Base-by-base conservation (phyloP, 208 protist species). In the Leptomonas pyrrhocoris region DNA sequence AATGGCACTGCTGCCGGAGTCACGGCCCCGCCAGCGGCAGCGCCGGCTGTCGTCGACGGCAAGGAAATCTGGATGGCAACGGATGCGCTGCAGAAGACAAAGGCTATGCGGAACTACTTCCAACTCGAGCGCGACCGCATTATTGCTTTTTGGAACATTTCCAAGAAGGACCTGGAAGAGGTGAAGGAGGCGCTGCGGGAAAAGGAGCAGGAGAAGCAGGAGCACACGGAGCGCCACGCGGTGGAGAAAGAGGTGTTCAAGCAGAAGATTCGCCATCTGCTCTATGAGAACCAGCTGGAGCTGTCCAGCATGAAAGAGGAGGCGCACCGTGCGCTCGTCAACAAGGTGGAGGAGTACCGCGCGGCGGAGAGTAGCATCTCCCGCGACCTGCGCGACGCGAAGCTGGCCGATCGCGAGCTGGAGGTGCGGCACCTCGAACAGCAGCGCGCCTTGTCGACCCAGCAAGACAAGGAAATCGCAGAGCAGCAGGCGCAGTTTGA, bases 101-200 rank as follows among this genome's bases (percentile, higher is more conserved):
- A 96, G 56, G 89, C 95, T 51, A 93, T 97, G 88, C 93, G 98
- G 54, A 98, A 99, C 84, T 99, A 97, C 79, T 99, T 98, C 78
- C 97, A 99, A 84, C 79, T 99, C 12, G 97, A 99, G 73, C 88
- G 97, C 4, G 98, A 99, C 74, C 95, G 98, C 63, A 97, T 99
- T 59, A 86, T 97, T 54, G 84, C 90, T 13, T 98, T 98, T 55
- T 99, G 96, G 94, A 97, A 99, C 55, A 96, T 99, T 53, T 91
- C 93, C 0, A 97, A 98, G 74, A 92, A 94, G 60, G 84, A 98
- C 72, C 65, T 98, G 27, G 96, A 98, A 63, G 86, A 95, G 19
- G 56, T 80, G 21, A 86, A 91, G 66, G 85, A 90, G 18, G 49
- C 63, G 30, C 56, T 97, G 31, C 89, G 96, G 2, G 93, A 97